phyloP scores from a whole-genome alignment of 108 stramenopile genomes.

The Pseudonitzschia multiseries region DNA sequence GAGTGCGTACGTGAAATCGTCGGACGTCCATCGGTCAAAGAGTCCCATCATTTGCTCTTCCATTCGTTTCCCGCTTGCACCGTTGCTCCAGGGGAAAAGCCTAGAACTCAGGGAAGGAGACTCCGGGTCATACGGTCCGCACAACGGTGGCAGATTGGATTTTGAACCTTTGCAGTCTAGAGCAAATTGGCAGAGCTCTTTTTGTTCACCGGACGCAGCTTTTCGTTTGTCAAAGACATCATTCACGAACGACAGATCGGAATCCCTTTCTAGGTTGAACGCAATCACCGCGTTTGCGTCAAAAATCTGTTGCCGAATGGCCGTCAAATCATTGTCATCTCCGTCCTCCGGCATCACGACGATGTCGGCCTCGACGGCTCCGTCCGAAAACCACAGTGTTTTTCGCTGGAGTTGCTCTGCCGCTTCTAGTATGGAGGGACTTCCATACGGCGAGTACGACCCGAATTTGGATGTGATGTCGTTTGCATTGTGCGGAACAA shows the following conservation, averaged over 20 bases:
- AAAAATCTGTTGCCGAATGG: constrained; percentile 26
- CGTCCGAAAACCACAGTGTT: constrained; percentile 61
- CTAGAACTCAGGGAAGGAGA: constrained; percentile 40
- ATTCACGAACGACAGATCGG: constrained; percentile 42
- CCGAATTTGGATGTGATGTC: constrained; percentile 53
- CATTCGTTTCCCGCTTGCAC: constrained; percentile 62
- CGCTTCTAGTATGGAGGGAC: constrained; percentile 45
- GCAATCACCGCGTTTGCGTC: constrained; percentile 58
- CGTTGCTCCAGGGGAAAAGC: constrained; percentile 67
- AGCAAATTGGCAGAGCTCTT: constrained; percentile 61
- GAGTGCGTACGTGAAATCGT: constrained; percentile 72
- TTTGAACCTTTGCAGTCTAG: constrained; percentile 42
- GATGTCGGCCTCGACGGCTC: constrained; percentile 38
- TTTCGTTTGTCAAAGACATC: constrained; percentile 35
- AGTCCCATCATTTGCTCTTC: constrained; percentile 55
- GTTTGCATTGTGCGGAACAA: constrained; percentile 24
- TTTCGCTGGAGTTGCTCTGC: constrained; percentile 61
- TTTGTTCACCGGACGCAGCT: constrained; percentile 5
- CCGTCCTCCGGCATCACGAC: constrained; percentile 27
- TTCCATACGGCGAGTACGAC: constrained; percentile 48
- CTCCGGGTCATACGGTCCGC: constrained; percentile 58
- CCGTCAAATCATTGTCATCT: constrained; percentile 26
- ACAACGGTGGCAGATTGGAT: constrained; percentile 39
- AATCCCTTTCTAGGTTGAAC: constrained; percentile 42
- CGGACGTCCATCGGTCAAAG: constrained; percentile 57